Base-by-base conservation (phyloP, 768 basidiomycete species). In the Tephrocybe sp. region DNA sequence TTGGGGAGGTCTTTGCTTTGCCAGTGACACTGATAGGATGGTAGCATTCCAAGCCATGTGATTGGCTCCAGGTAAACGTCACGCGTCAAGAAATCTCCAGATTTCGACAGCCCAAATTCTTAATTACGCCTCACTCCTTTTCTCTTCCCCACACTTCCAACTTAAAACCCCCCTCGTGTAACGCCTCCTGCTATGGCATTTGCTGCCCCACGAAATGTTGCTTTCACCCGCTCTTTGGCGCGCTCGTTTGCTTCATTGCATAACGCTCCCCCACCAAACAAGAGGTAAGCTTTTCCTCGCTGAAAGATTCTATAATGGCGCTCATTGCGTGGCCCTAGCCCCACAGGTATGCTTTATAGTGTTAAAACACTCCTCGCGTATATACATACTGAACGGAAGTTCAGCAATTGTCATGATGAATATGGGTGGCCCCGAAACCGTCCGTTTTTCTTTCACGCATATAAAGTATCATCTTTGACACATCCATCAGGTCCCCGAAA, bases 341-440 rank as follows among this genome's bases (percentile, higher is more conserved):
- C 84, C 54, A 86, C 84, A 79, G 84, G 84, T 85, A 49, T 43
- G 56, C 49, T 46, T 48, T 26, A 34, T 34, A 51, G 22, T 14
- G 44, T 20, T 51, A 39, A n/a, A n/a, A 49, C 30, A 23, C 8
- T 6, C n/a, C 33, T 33, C 39, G 39, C 33, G 31, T 57, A 57
- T 54, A 43, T 43, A 41, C 51, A 48, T 20, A 36, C 48, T 56
- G 60, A 49, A 60, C 51, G 30, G 45, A 31, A 57, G 48, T 39
- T 30, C 42, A 78, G 96, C 89, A 33, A 80, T 98, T 55, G 93
- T 99, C 36, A 90, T 99, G 89, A 75, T 99, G 73, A 99, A 98
- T 69, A 99, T 99, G 97, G 97, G 97, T 39, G 97, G 97, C 1
- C 97, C 96, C 19, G 82, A 89, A 45, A 95, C 92, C 51, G 92